Evolutionary conservation across 2,329 filamentous ascomycete species (phyloP).

Genomic region (Calonectria leucothoes): DNA sequence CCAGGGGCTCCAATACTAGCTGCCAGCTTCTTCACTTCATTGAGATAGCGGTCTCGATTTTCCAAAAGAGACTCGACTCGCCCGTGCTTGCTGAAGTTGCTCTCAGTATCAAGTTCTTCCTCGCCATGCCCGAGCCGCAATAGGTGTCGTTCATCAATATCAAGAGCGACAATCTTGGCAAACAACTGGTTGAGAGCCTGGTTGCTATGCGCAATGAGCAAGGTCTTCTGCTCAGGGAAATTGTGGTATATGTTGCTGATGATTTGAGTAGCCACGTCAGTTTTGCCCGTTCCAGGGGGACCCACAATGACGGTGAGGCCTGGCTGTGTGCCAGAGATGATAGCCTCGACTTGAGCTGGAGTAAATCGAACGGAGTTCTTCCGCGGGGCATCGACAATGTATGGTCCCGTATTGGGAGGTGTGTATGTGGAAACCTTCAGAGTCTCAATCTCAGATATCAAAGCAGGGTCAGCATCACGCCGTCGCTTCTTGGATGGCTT

Average conservation of each 20-base stretch:
- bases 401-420: conserved; percentile 88
- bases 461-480: conserved; percentile 77
- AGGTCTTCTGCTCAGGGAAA: conserved; percentile 90
- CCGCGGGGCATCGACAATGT: conserved; percentile 85
- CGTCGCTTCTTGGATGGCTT: conserved; percentile 88
- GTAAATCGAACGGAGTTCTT: conserved; percentile 90
- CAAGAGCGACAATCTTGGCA: conserved; percentile 94
- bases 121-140: conserved; percentile 94
- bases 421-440: conserved; percentile 91
- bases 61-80: conserved; percentile 96
- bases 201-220: conserved; percentile 96
- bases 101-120: conserved; percentile 88
- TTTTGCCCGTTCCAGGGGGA: conserved; percentile 96
- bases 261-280: conserved; percentile 98
- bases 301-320: conserved; percentile 95
- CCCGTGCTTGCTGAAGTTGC: conserved; percentile 92
- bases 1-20: conserved; percentile 87
- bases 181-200: conserved; percentile 98
- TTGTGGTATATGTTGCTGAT: conserved; percentile 99
- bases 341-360: conserved; percentile 89
- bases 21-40: conserved; percentile 88
- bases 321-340: conserved; percentile 92
- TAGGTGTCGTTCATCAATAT: conserved; percentile 95
- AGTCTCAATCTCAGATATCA: conserved; percentile 72
- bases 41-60: conserved; percentile 81